Evolutionary conservation across 2,329 filamentous ascomycete species (phyloP).

Genomic region (Aspergillus fijiensis): DNA sequence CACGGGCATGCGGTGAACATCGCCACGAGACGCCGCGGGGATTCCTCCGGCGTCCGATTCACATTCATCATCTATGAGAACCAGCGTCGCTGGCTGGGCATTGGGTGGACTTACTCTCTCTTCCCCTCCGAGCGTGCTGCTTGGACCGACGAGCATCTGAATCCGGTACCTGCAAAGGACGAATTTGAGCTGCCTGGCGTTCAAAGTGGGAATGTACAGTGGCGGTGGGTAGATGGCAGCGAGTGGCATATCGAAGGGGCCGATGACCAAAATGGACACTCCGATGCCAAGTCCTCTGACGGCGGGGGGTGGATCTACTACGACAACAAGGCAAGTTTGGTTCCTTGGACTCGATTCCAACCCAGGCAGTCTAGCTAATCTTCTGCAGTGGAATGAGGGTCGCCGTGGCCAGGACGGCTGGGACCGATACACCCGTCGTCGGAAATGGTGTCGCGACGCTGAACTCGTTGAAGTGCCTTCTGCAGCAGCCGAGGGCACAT

Average conservation of each 20-base stretch:
- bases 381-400: slow-evolving; percentile 77
- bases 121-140: slow-evolving; percentile 85
- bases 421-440: slow-evolving; percentile 86
- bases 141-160: slow-evolving; percentile 96
- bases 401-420: slow-evolving; percentile 83
- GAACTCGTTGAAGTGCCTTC: slow-evolving; percentile 77
- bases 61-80: slow-evolving; percentile 98
- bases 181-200: slow-evolving; percentile 68
- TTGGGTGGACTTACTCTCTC: slow-evolving; percentile 90
- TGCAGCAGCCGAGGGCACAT: slow-evolving; percentile 44
- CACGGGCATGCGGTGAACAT: slow-evolving; percentile 50
- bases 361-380: background rate
- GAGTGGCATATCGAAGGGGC: slow-evolving; percentile 83
- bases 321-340: slow-evolving; percentile 76
- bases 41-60: slow-evolving; percentile 80
- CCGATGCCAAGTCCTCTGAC: slow-evolving; percentile 44
- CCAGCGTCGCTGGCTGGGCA: slow-evolving; percentile 87
- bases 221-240: slow-evolving; percentile 82
- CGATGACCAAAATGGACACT: slow-evolving; percentile 37
- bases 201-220: slow-evolving; percentile 61
- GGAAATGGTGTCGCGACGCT: slow-evolving; percentile 96
- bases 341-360: background rate
- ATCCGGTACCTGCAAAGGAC: slow-evolving; percentile 72
- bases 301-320: slow-evolving; percentile 94
- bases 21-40: slow-evolving; percentile 43